Conservation (phyloP, 2,329 filamentous ascomycete species). For the Cadophora sp. region DNA sequence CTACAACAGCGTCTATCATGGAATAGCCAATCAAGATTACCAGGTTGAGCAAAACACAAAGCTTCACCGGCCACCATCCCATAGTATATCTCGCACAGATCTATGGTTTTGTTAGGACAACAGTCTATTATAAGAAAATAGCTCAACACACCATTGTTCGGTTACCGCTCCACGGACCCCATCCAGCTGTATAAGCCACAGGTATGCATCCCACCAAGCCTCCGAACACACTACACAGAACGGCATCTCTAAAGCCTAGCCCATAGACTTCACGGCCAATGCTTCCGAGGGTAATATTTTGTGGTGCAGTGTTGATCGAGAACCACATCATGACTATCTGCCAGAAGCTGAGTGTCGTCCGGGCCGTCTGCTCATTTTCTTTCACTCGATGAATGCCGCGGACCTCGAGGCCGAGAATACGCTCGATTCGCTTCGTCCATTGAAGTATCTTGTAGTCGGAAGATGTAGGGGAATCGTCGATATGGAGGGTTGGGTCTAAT, state of each 20-base stretch:
- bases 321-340: slow-evolving; percentile 61
- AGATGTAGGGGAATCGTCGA: slow-evolving; percentile 20
- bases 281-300: slow-evolving; percentile 70
- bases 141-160: slow-evolving; percentile 59
- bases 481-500: slow-evolving; percentile 29
- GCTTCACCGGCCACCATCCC: slow-evolving; percentile 70
- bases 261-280: slow-evolving; percentile 64
- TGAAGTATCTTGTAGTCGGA: slow-evolving; percentile 29
- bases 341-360: slow-evolving; percentile 38
- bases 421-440: slow-evolving; percentile 37
- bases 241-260: slow-evolving; percentile 63
- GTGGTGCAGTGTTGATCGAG: slow-evolving; percentile 66
- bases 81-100: slow-evolving; percentile 64
- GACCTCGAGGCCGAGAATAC: slow-evolving; percentile 51
- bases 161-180: slow-evolving; percentile 66
- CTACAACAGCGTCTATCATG: slow-evolving; percentile 69
- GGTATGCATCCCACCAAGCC: slow-evolving; percentile 60
- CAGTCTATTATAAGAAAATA: background rate
- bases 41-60: slow-evolving; percentile 67
- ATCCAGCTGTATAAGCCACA: slow-evolving; percentile 66
- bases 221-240: slow-evolving; percentile 63
- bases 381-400: slow-evolving; percentile 66
- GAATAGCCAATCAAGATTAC: slow-evolving; percentile 67
- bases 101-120: slow-evolving; percentile 20
- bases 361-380: slow-evolving; percentile 57